These are phyloP conservation scores for Tricholoma flavovirens DNA, from an alignment of 768 basidiomycete genomes.

Conservation along the genomic window DNA sequence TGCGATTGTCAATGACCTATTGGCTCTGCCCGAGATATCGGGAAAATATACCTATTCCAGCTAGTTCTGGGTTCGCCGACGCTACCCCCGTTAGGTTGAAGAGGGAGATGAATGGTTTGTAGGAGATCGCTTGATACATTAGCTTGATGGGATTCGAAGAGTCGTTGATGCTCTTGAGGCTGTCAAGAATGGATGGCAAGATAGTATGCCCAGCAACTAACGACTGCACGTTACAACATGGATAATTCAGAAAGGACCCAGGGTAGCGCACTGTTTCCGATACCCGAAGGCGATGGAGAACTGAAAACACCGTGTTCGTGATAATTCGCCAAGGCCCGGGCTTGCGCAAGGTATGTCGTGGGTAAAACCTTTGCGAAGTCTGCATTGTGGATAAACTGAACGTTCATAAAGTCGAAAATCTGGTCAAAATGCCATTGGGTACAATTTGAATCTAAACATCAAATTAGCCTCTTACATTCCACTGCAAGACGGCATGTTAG, in stretches of 20 bases:
- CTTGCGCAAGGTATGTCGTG: conserved; percentile 43
- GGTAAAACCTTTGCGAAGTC: conserved; percentile 46
- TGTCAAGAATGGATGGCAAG: conserved; percentile 51
- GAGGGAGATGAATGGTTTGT: conserved; percentile 73
- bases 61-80: conserved; percentile 43
- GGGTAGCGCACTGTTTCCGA: conserved; percentile 52
- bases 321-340: conserved; percentile 60
- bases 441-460: neutral
- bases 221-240: too few species aligned
- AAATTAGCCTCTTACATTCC: conserved; percentile 27
- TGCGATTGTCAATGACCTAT: conserved; percentile 16
- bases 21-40: neutral
- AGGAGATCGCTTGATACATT: conserved; percentile 54
- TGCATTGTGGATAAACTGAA: conserved; percentile 60
- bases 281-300: conserved; percentile 42
- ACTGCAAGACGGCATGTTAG: conserved; percentile 18
- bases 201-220: conserved; percentile 65
- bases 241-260: neutral
- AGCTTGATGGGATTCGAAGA: conserved; percentile 49
- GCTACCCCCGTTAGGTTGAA: conserved; percentile 72
- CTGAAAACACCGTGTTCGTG: conserved; percentile 70
- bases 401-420: conserved; percentile 74
- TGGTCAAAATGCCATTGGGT: conserved; percentile 15
- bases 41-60: conserved; percentile 47
- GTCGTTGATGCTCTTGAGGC: conserved; percentile 47